phyloP scores from a whole-genome alignment of 176 grass and related monocot species.

The Alloteropsis semialata region DNA sequence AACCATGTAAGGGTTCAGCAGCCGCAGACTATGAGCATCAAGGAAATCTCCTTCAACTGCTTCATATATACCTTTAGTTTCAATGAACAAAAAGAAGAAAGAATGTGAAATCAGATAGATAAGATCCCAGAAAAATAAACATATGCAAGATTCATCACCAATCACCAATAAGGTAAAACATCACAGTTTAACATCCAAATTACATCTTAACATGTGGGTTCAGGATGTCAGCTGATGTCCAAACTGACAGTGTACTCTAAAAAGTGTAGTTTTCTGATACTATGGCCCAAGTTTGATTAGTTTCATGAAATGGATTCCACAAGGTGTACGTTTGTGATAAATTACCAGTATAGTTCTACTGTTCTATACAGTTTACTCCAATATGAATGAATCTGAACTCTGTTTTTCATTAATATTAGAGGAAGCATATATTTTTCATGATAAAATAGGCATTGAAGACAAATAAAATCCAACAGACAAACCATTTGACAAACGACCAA shows the following conservation, averaged over 20 bases:
- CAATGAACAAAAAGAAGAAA: constrained; percentile 22
- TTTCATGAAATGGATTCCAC: neutral
- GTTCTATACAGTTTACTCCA: neutral
- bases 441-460: neutral
- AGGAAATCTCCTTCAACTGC: constrained; percentile 75
- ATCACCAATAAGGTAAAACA: neutral
- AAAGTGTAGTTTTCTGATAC: neutral
- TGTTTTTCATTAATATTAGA: neutral
- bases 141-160: neutral
- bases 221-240: neutral
- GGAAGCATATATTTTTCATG: neutral
- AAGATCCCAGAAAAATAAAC: neutral
- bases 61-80: constrained; percentile 79
- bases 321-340: neutral
- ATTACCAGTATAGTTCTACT: neutral
- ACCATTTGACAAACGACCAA: constrained; percentile 83
- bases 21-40: constrained; percentile 57
- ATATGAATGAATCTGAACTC: neutral
- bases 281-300: neutral
- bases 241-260: neutral
- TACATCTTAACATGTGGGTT: neutral
- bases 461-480: neutral
- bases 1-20: constrained; percentile 96
- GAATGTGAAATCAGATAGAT: constrained; percentile 11
- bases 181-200: neutral